Conservation (phyloP, 495 filamentous ascomycete species). For the Aeminium ludgeri region DNA sequence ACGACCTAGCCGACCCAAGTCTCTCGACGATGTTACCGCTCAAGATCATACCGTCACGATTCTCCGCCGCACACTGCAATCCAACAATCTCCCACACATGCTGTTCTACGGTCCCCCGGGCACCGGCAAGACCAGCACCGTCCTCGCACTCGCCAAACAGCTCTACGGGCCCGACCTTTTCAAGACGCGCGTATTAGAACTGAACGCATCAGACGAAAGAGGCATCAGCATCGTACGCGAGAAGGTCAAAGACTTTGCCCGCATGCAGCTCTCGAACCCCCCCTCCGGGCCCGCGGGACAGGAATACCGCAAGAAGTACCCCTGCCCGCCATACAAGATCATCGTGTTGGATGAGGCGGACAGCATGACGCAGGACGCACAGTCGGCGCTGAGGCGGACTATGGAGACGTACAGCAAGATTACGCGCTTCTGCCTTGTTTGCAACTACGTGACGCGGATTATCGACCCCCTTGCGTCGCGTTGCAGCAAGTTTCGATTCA, state of each 20-base stretch:
- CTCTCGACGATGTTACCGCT: slow-evolving; percentile 81
- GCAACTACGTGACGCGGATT: slow-evolving; percentile 96
- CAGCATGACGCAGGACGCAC: slow-evolving; percentile 96
- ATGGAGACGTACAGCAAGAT: slow-evolving; percentile 98
- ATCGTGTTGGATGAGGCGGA: slow-evolving; percentile 96
- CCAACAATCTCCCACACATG: slow-evolving; percentile 96
- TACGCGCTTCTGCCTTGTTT: slow-evolving; percentile 91
- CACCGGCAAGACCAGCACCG: slow-evolving; percentile 96
- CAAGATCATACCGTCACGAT: slow-evolving; percentile 95
- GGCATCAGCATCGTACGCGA: slow-evolving; percentile 94
- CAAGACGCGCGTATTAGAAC: slow-evolving; percentile 83
- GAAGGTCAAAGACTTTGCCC: slow-evolving; percentile 95
- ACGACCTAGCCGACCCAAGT: slow-evolving; percentile 67
- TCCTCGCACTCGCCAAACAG: slow-evolving; percentile 89
- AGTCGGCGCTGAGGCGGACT: slow-evolving; percentile 76
- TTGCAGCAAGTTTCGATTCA: slow-evolving; percentile 96
- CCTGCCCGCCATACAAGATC: slow-evolving; percentile 96
- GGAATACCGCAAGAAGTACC: slow-evolving; percentile 58
- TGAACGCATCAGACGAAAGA: slow-evolving; percentile 97
- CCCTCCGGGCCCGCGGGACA: slow-evolving; percentile 36
- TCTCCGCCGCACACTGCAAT: slow-evolving; percentile 80
- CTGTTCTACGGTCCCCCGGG: slow-evolving; percentile 97
- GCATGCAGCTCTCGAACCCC: slow-evolving; percentile 77
- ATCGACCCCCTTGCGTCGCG: slow-evolving; percentile 87
- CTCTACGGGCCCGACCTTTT: slow-evolving; percentile 93